Evolutionary conservation across 768 basidiomycete genomes (phyloP).

Genomic region (Rhizopogon roseolus): DNA sequence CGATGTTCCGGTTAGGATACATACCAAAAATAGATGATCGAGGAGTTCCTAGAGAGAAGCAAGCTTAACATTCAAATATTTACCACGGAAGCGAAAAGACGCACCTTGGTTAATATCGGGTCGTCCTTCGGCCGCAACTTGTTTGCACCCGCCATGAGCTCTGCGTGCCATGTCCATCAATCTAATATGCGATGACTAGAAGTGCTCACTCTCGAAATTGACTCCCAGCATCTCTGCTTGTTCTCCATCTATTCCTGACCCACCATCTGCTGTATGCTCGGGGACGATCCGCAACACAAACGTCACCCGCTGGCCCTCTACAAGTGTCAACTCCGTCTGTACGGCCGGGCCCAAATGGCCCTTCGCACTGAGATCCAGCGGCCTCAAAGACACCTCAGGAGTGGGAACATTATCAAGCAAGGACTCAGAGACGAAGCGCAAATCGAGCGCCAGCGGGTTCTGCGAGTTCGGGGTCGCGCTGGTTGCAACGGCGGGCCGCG

Average conservation of each 20-base stretch:
- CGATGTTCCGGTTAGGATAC: constrained; percentile 7
- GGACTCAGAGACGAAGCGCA: constrained; percentile 68
- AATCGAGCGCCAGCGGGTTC: constrained; percentile 51
- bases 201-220: constrained; percentile 34
- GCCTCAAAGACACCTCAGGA: constrained; percentile 54
- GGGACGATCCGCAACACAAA: constrained; percentile 79
- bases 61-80: background rate
- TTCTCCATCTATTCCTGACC: constrained; percentile 29
- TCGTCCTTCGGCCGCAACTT: constrained; percentile 55
- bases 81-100: constrained; percentile 2
- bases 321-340: constrained; percentile 52
- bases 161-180: constrained; percentile 16
- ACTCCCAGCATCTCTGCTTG: constrained; percentile 43
- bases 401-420: constrained; percentile 42
- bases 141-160: constrained; percentile 39
- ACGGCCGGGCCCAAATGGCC: constrained; percentile 74
- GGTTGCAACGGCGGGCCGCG: constrained; percentile 10
- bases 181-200: constrained; percentile 4
- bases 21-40: constrained; percentile 50
- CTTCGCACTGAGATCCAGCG: constrained; percentile 60
- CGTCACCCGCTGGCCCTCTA: constrained; percentile 87
- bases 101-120: constrained; percentile 64
- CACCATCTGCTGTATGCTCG: constrained; percentile 15
- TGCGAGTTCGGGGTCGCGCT: background rate
- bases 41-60: constrained; percentile 45